Evolutionary conservation across 2,329 filamentous ascomycete genomes (phyloP).

Genomic region (Penicillium sp.): DNA sequence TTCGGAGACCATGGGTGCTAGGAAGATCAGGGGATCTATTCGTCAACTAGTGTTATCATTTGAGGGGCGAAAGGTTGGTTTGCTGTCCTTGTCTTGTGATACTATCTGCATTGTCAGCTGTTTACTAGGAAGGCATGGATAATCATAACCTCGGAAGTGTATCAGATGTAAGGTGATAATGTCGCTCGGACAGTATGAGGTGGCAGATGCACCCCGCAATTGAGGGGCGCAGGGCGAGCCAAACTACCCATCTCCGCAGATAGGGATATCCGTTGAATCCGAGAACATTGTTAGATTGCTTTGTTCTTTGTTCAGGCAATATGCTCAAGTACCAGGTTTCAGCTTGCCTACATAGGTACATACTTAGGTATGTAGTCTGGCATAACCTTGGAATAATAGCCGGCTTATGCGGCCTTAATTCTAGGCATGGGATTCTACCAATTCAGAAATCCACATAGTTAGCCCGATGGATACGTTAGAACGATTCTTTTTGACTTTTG

Average conservation of each 20-base stretch:
- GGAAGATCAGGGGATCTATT: background rate
- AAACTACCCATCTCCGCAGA: background rate
- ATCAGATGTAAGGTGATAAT: background rate
- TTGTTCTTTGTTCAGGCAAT: background rate
- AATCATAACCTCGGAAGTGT: background rate
- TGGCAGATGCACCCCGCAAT: slow-evolving; percentile 20
- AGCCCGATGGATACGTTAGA: background rate
- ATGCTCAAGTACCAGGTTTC: background rate
- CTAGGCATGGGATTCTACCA: no score
- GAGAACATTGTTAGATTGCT: background rate
- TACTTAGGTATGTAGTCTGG: background rate
- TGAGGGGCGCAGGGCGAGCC: background rate
- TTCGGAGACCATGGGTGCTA: background rate
- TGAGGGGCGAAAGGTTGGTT: background rate
- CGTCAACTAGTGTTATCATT: background rate
- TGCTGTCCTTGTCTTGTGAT: slow-evolving; percentile 2
- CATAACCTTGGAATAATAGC: no score
- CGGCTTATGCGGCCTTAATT: background rate
- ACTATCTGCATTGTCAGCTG: background rate
- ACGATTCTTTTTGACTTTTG: background rate
- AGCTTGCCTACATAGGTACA: background rate
- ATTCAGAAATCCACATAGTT: no score
- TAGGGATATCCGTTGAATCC: background rate
- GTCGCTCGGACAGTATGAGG: slow-evolving; percentile 10
- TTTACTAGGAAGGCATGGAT: background rate